These are phyloP conservation scores for Cupressus sempervirens DNA, from an alignment of 75 land plant genomes.

Conservation along the genomic window DNA sequence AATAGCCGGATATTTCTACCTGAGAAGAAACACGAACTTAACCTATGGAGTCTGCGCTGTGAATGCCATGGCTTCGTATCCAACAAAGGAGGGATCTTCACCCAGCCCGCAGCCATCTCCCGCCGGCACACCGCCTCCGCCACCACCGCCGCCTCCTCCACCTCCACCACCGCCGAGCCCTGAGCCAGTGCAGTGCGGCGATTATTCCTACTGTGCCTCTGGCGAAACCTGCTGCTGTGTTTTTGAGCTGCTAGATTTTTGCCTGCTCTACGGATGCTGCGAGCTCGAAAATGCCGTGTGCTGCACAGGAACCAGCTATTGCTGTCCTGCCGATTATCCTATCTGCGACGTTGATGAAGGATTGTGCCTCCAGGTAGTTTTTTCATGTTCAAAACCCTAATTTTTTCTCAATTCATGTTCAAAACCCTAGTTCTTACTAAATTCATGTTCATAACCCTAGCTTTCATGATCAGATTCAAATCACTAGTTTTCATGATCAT, in stretches of 20 bases:
- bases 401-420: too few relatives aligned
- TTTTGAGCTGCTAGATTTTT: conserved; percentile 20
- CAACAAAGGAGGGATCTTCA: conserved; percentile 29
- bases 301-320: conserved; percentile 37
- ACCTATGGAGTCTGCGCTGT: conserved; percentile 22
- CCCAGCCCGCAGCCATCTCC: conserved; percentile 8
- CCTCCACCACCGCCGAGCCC: conserved; percentile 38
- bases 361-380: conserved; percentile 37
- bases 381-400: background rate
- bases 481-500: background rate
- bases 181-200: conserved; percentile 42
- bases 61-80: conserved; percentile 60
- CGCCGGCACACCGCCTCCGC: conserved; percentile 4
- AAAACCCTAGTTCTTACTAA: too few relatives aligned
- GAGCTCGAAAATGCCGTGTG: conserved; percentile 47
- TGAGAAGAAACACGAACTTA: conserved; percentile 6
- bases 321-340: conserved; percentile 64
- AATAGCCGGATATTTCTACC: conserved; percentile 12
- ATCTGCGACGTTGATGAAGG: conserved; percentile 51
- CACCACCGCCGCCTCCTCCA: conserved; percentile 34
- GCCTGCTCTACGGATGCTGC: conserved; percentile 56
- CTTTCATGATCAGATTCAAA: background rate
- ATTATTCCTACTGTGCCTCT: conserved; percentile 30
- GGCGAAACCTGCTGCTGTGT: conserved; percentile 58
- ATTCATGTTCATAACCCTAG: too few relatives aligned